A percentile compares a stretch with the other conserved stretches of the same genome.
These are phyloP conservation scores for Salix viminalis DNA, from an alignment of 345 rosid species.

Conservation along the genomic window DNA sequence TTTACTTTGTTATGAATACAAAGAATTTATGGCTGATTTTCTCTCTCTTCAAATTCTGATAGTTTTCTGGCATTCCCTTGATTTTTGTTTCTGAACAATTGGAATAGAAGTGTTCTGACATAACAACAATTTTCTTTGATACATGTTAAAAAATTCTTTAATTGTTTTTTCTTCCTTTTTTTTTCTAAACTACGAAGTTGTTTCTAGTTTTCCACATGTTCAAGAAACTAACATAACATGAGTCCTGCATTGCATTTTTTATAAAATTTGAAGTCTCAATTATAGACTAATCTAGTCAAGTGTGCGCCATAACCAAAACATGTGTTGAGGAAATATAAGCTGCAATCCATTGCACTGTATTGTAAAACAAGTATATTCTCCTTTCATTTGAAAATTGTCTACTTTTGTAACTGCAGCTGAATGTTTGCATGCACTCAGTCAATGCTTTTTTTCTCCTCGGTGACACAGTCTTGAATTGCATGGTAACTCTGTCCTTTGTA, in stretches of 20 bases:
- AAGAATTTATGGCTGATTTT: no score
- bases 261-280: neutral
- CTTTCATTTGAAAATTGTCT: conserved; percentile 2
- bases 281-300: neutral
- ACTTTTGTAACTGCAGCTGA: conserved; percentile 48
- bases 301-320: neutral
- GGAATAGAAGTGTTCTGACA: neutral
- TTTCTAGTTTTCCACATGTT: neutral
- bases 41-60: no score
- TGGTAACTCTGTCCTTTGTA: conserved; percentile 46
- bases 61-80: no score
- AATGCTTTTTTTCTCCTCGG: conserved; percentile 77
- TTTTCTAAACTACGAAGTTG: neutral
- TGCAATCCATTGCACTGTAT: no score
- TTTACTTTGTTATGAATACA: no score
- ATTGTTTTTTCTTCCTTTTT: neutral
- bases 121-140: neutral
- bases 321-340: no score
- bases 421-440: conserved; percentile 72
- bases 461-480: conserved; percentile 59
- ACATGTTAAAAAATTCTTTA: neutral
- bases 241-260: neutral
- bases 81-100: neutral
- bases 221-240: neutral
- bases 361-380: no score